phyloP scores from a whole-genome alignment of 805 yeast genomes.

The Saccharomycopsis sp. region DNA sequence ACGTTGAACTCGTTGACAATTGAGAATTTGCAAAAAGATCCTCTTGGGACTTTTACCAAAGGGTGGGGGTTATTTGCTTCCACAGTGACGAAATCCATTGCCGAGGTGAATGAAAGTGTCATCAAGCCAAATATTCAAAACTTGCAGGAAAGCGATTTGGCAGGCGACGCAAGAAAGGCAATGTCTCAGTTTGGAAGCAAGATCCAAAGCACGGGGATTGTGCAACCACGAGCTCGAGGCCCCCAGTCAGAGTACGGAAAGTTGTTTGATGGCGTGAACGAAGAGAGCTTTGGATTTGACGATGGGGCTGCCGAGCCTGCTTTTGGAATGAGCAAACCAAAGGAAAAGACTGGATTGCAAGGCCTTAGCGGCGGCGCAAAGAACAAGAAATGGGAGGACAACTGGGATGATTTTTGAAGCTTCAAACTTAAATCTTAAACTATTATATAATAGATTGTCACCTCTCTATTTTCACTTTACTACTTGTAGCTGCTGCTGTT shows the following conservation, averaged over 20 bases:
- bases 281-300: constrained; percentile 24
- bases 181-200: constrained; percentile 94
- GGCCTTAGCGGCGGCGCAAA: constrained; percentile 29
- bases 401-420: constrained; percentile 10
- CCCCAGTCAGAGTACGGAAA: constrained; percentile 42
- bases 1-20: constrained; percentile 50
- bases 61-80: constrained; percentile 93
- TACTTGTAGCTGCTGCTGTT: too few species aligned
- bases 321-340: constrained; percentile 55
- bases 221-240: constrained; percentile 70
- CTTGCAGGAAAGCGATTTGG: constrained; percentile 68
- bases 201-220: constrained; percentile 44
- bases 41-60: constrained; percentile 78
- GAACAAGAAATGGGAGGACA: constrained; percentile 3
- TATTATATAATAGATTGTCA: not conserved
- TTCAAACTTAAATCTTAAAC: not conserved
- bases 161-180: constrained; percentile 81
- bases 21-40: constrained; percentile 70
- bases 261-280: constrained; percentile 49
- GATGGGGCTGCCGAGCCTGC: constrained; percentile 43
- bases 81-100: constrained; percentile 75
- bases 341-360: constrained; percentile 46
- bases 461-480: too few species aligned
- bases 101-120: constrained; percentile 78
- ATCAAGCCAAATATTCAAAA: constrained; percentile 87